Evolutionary conservation across 2,329 filamentous ascomycete species (phyloP).

Genomic region (Alternaria sp.): DNA sequence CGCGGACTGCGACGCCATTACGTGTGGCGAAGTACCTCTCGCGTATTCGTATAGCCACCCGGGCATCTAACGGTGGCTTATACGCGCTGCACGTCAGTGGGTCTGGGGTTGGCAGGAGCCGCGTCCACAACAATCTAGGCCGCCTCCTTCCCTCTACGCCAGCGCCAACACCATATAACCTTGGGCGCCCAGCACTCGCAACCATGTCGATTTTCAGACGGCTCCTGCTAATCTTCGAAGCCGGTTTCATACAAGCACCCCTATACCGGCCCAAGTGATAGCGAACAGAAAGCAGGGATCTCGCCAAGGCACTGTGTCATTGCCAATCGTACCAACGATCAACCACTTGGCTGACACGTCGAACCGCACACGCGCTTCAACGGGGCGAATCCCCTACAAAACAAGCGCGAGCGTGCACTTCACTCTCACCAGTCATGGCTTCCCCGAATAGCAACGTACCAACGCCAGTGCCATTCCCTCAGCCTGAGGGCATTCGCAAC

Average conservation of each 20-base stretch:
- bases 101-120: slow-evolving; percentile 12
- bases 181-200: not conserved
- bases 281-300: slow-evolving; percentile 16
- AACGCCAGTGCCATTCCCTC: slow-evolving; percentile 39
- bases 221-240: not conserved
- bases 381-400: slow-evolving; percentile 5
- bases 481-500: slow-evolving; percentile 23
- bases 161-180: slow-evolving; percentile 7
- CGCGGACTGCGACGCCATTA: not conserved
- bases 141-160: not conserved
- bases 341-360: slow-evolving; percentile 18
- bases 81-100: slow-evolving; percentile 7
- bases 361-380: slow-evolving; percentile 7
- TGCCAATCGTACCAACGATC: slow-evolving; percentile 15
- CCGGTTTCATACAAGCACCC: slow-evolving; percentile 7
- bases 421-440: slow-evolving; percentile 24
- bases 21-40: not conserved
- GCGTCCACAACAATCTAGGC: slow-evolving; percentile 8
- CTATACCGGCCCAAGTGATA: slow-evolving; percentile 5
- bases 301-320: slow-evolving; percentile 20
- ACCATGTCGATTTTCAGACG: slow-evolving; percentile 5
- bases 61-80: slow-evolving; percentile 6
- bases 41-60: slow-evolving; percentile 2
- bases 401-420: not conserved
- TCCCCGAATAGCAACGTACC: slow-evolving; percentile 24